Evolutionary conservation across 2,329 filamentous ascomycete species (phyloP).

Genomic region (Coniella lustricola): DNA sequence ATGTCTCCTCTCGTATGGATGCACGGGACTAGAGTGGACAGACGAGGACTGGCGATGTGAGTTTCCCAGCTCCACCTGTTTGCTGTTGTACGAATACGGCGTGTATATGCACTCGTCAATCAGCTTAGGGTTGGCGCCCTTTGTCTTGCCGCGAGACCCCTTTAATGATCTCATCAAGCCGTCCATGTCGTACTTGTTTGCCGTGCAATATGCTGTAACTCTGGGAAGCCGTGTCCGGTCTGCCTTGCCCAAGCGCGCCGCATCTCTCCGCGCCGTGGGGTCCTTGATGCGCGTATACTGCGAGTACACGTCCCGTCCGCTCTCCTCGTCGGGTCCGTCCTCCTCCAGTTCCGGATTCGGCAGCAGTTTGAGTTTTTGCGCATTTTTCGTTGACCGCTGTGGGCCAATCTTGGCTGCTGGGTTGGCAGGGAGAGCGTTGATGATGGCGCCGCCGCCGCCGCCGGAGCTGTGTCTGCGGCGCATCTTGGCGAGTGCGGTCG

Average conservation of each 20-base stretch:
- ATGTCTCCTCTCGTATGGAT: conserved; percentile 59
- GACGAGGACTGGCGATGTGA: conserved; percentile 21
- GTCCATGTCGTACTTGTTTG: conserved; percentile 85
- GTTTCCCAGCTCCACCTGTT: conserved; percentile 24
- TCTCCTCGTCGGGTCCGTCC: conserved; percentile 76
- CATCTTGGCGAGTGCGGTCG: conserved; percentile 79
- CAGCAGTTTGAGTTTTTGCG: conserved; percentile 94
- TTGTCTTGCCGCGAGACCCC: conserved; percentile 60
- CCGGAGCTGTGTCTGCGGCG: conserved; percentile 80
- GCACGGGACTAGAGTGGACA: conserved; percentile 31
- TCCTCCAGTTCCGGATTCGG: conserved; percentile 81
- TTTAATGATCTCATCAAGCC: conserved; percentile 87
- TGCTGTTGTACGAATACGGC: conserved; percentile 71
- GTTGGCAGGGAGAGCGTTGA: conserved; percentile 33
- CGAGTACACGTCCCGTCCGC: conserved; percentile 90
- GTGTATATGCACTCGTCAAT: conserved; percentile 99
- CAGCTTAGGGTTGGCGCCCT: conserved; percentile 78
- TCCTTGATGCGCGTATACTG: conserved; percentile 98
- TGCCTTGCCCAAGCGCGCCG: conserved; percentile 85
- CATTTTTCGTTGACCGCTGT: conserved; percentile 89
- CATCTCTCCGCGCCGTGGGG: conserved; percentile 84
- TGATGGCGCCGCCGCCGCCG: conserved; percentile 60
- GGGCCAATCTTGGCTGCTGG: conserved; percentile 71
- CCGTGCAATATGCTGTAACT: conserved; percentile 95
- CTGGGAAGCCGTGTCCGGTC: conserved; percentile 80